Percentiles rank a stretch among this genome's conserved stretches.
These are phyloP conservation scores for Citrus glauca DNA, from an alignment of 345 rosid genomes.

Conservation along the genomic window DNA sequence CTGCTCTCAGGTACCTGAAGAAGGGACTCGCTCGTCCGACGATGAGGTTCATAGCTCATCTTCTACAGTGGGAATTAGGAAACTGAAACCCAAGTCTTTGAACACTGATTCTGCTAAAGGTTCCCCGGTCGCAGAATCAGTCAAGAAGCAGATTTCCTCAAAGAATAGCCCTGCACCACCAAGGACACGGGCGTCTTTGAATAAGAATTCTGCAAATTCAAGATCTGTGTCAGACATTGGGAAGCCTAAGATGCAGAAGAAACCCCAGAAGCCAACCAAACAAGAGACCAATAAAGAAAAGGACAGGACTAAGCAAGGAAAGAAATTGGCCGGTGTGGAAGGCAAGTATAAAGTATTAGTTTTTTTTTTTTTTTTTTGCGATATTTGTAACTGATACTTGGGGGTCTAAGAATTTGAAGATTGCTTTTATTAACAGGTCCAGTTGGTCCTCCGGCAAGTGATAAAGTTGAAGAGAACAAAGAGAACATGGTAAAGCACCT, in stretches of 20 bases:
- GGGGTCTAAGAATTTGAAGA: neutral
- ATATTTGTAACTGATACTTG: neutral
- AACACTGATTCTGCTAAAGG: slow-evolving; percentile 38
- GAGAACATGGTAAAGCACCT: slow-evolving; percentile 61
- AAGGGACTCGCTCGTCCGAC: slow-evolving; percentile 52
- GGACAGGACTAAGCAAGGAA: slow-evolving; percentile 40
- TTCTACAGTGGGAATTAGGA: slow-evolving; percentile 38
- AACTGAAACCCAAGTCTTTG: slow-evolving; percentile 54
- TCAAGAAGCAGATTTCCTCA: slow-evolving; percentile 34
- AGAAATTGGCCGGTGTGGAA: slow-evolving; percentile 42
- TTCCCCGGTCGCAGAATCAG: slow-evolving; percentile 29
- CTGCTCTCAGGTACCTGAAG: slow-evolving; percentile 57
- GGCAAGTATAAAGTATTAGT: slow-evolving; percentile 39
- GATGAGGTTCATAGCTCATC: slow-evolving; percentile 54
- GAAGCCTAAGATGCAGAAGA: slow-evolving; percentile 42
- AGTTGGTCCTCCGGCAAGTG: slow-evolving; percentile 27
- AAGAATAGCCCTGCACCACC: slow-evolving; percentile 36
- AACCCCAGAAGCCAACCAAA: slow-evolving; percentile 46
- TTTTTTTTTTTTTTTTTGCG: no score
- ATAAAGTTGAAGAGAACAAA: slow-evolving; percentile 55
- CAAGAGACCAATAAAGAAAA: slow-evolving; percentile 39
- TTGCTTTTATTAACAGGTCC: slow-evolving; percentile 33
- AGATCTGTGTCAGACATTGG: slow-evolving; percentile 38
- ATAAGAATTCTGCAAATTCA: slow-evolving; percentile 35
- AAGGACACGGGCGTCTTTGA: slow-evolving; percentile 36